These are phyloP conservation scores for Macadamia integrifolia DNA, from an alignment of 164 flowering plant genomes.

Conservation along the genomic window DNA sequence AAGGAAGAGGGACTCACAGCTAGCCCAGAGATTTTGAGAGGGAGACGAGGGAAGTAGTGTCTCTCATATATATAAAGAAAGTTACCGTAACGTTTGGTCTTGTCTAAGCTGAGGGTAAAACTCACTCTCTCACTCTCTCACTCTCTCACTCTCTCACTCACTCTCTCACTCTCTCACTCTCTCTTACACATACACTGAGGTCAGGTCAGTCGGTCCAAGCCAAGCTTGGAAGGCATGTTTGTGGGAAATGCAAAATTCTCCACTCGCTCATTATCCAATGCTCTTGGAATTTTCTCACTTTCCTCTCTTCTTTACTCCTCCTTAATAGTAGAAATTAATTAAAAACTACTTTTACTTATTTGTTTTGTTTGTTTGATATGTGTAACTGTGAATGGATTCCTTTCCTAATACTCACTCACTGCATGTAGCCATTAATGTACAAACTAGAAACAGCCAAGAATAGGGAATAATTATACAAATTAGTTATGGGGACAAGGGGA, in stretches of 20 bases:
- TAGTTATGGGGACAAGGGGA: too few species aligned
- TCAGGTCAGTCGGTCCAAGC: slow-evolving; percentile 19
- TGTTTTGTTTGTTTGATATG: too few species aligned
- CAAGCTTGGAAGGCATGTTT: slow-evolving; percentile 39
- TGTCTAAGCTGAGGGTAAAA: not conserved
- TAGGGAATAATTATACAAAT: too few species aligned
- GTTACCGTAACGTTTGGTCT: slow-evolving; percentile 19
- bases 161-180: too few species aligned
- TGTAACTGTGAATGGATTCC: too few species aligned
- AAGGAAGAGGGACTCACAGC: not conserved
- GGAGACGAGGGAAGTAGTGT: slow-evolving; percentile 18
- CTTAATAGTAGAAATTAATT: too few species aligned
- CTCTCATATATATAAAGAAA: slow-evolving; percentile 46
- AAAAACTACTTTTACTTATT: too few species aligned
- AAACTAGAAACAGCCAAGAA: too few species aligned
- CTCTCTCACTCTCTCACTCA: too few species aligned
- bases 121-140: not conserved
- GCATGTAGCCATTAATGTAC: too few species aligned
- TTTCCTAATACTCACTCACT: too few species aligned
- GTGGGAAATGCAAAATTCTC: slow-evolving; percentile 48
- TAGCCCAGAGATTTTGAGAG: not conserved
- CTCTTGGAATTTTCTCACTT: slow-evolving; percentile 35
- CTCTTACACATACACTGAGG: too few species aligned
- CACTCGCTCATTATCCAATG: slow-evolving; percentile 62
- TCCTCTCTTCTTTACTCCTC: not conserved